Base-by-base conservation (phyloP, 2,329 filamentous ascomycete species). In the Ceratocystis eucalypticola region DNA sequence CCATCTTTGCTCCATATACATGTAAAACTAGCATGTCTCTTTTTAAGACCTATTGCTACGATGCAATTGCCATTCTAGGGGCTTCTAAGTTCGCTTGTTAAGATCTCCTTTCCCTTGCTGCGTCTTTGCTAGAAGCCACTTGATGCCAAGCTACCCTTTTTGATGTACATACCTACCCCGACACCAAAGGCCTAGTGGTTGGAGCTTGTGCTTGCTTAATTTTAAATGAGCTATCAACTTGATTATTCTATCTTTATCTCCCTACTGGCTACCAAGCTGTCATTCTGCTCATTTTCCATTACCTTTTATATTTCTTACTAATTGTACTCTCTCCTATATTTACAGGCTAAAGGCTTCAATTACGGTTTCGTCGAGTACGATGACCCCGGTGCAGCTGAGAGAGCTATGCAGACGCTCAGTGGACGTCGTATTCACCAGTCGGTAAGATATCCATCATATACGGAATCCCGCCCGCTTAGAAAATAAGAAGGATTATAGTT, bases 311-410 rank as follows among this genome's bases (percentile, higher is more conserved):
- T 57, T 22, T n/a, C 22, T 50, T 28, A 45, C 66, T 45, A 65
- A 68, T 71, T 72, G 77, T 74, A 75, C 22, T 5, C 41, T 50
- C 33, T 17, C 33, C 22, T 6, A 50, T 41, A 6, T 33, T 22
- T 81, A 71, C 78, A 96, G 85, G 88, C 88, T 71, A 96, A 97
- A 82, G 94, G 94, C 61, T 95, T 91, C 81, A 99, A 99, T 81
- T 99, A 99, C 77, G 94, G 94, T 28, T 99, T 99, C 74, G 89
- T 99, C 70, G 94, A 99, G 77, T 99, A 96, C 77, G 94, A 99
- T 76, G 94, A 99, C 76, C 94, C 94, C 65, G 92, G 89, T 76
- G 90, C 93, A 70, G 94, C 94, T 71, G 94, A 99, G 77, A 88
- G 94, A 74, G 94, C 94, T 69, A 96, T 99, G 94, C 86, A 90